Conservation (phyloP, 345 rosid species). For the Luvunga scandens region DNA sequence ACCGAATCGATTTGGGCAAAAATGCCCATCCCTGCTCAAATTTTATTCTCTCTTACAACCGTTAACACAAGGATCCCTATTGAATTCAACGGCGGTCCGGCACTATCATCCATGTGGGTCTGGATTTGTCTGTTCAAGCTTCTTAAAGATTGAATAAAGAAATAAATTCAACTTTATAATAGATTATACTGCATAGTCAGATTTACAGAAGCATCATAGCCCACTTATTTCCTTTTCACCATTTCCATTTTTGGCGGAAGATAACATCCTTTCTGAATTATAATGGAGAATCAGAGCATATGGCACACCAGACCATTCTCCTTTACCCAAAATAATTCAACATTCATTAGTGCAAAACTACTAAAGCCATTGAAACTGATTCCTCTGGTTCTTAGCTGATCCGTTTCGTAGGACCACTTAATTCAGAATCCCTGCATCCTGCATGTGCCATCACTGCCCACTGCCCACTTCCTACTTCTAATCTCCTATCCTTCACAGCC, state of each 20-base stretch:
- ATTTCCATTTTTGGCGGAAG: constrained; percentile 5
- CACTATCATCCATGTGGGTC: background rate
- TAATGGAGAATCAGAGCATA: constrained; percentile 20
- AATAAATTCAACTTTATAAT: background rate
- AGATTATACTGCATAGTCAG: background rate
- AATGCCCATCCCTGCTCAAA: background rate
- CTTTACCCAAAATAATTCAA: constrained; percentile 13
- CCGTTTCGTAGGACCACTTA: constrained; percentile 33
- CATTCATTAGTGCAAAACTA: constrained; percentile 7
- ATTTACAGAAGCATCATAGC: background rate
- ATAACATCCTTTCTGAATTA: constrained; percentile 1
- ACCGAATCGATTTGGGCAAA: too few species aligned
- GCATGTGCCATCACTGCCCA: constrained; percentile 42
- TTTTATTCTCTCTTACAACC: background rate
- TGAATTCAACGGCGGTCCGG: background rate
- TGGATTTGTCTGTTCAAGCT: background rate
- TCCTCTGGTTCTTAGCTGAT: constrained; percentile 10
- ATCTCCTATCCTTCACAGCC: constrained; percentile 3
- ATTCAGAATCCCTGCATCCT: constrained; percentile 29
- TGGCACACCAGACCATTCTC: constrained; percentile 6
- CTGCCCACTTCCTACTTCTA: constrained; percentile 3
- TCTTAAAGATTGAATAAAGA: background rate
- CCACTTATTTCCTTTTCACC: background rate
- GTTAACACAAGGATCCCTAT: background rate
- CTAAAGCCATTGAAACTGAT: constrained; percentile 23